Conservation (phyloP, 495 filamentous ascomycete genomes). For the Aspergillus steynii region DNA sequence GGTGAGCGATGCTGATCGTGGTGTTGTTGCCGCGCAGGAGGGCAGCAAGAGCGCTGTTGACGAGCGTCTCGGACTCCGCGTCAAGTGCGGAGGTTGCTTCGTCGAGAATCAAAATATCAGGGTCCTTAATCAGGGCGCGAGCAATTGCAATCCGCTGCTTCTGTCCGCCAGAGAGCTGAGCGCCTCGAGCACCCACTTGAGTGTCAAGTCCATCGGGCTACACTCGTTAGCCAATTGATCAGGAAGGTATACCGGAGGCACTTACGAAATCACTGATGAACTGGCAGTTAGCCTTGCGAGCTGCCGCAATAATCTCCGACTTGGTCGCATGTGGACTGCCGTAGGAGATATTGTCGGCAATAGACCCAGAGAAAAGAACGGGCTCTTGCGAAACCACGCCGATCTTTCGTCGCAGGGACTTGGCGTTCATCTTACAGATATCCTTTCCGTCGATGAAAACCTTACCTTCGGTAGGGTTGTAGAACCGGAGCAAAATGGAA, state of each 20-base stretch:
- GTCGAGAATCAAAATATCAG: conserved; percentile 94
- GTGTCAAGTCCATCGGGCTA: conserved; percentile 92
- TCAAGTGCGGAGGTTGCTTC: conserved; percentile 93
- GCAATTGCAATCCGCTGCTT: conserved; percentile 99
- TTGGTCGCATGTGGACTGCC: conserved; percentile 78
- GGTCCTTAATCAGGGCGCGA: conserved; percentile 88
- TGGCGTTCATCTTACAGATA: conserved; percentile 85
- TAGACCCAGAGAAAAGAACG: conserved; percentile 90
- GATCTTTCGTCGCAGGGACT: conserved; percentile 89
- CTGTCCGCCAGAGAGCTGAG: conserved; percentile 92
- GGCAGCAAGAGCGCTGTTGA: conserved; percentile 81
- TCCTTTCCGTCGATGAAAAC: conserved; percentile 86
- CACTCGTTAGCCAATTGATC: conserved; percentile 11
- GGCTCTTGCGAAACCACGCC: conserved; percentile 95
- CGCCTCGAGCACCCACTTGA: conserved; percentile 85
- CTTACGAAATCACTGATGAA: conserved; percentile 91
- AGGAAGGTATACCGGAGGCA: conserved; percentile 12
- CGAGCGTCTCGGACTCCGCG: conserved; percentile 95
- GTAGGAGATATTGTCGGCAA: conserved; percentile 96
- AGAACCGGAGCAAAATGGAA: conserved; percentile 85
- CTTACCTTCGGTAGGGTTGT: conserved; percentile 72
- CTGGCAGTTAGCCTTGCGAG: conserved; percentile 90
- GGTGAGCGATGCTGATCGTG: conserved; percentile 95
- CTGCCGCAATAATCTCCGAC: conserved; percentile 80
- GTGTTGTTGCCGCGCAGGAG: conserved; percentile 85